Percentiles rank a stretch among this genome's conserved stretches.
phyloP scores from a whole-genome alignment of 257 asterid species.

The Handroanthus guayacan region DNA sequence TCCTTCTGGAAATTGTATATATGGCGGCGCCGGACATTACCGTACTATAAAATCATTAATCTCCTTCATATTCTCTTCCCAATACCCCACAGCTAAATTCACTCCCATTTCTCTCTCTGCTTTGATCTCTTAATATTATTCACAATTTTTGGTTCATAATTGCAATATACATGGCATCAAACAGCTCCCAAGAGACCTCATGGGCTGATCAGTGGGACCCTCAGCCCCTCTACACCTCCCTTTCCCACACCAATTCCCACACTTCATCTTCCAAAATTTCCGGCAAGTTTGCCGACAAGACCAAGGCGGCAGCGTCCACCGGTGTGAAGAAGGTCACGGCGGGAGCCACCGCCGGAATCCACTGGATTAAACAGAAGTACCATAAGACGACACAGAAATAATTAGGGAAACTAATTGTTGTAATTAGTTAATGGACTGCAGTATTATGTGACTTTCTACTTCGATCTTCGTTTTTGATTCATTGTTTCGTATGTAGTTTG shows the following conservation, averaged over 20 bases:
- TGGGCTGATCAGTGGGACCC: conserved; percentile 79
- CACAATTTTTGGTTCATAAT: not conserved
- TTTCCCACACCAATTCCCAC: conserved; percentile 29
- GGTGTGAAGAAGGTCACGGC: conserved; percentile 72
- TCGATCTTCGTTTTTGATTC: too few relatives aligned
- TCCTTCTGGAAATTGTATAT: conserved; percentile 17
- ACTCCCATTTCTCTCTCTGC: not conserved
- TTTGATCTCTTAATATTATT: not conserved
- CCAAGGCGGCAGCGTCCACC: conserved; percentile 62
- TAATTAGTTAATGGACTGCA: not conserved
- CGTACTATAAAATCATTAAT: conserved; percentile 13
- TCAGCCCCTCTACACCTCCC: conserved; percentile 43
- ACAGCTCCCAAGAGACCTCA: conserved; percentile 61
- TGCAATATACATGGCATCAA: conserved; percentile 40
- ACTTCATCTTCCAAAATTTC: conserved; percentile 43
- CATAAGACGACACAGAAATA: conserved; percentile 56
- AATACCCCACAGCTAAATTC: not conserved
- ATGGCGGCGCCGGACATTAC: not conserved
- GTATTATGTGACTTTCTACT: not conserved
- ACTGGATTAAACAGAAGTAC: conserved; percentile 70
- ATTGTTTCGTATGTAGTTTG: not conserved
- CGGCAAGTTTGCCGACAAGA: conserved; percentile 46
- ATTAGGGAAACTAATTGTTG: too few relatives aligned
- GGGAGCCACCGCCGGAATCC: conserved; percentile 70
- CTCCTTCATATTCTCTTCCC: conserved; percentile 7